Evolutionary conservation across 139 green algal genomes (phyloP).

Genomic region (Coccomyxa sp.): DNA sequence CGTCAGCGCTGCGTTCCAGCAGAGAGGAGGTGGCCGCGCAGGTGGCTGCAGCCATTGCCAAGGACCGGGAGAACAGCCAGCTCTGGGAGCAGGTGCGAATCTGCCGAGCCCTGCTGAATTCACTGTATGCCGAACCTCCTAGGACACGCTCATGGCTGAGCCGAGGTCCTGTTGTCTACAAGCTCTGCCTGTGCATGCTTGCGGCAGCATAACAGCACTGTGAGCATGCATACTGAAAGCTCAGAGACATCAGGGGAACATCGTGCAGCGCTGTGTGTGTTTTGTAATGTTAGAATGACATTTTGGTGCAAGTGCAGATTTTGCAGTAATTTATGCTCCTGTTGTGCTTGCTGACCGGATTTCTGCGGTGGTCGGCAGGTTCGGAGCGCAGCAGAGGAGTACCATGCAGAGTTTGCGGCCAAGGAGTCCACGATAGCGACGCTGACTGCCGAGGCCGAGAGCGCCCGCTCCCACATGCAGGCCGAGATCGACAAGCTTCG

Average conservation of each 20-base stretch:
- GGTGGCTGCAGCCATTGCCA: conserved; percentile 15
- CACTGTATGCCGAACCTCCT: background rate
- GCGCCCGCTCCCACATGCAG: conserved; percentile 11
- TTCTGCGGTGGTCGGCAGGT: conserved; percentile 13
- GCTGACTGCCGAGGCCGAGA: conserved; percentile 18
- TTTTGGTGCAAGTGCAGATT: too few relatives aligned
- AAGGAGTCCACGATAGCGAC: conserved; percentile 27
- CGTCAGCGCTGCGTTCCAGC: conserved; percentile 5
- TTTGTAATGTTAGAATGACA: too few relatives aligned
- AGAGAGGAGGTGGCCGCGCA: conserved; percentile 18
- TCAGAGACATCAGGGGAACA: too few relatives aligned
- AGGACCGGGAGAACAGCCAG: conserved; percentile 31
- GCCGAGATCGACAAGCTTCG: conserved; percentile 24
- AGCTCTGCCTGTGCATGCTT: too few relatives aligned
- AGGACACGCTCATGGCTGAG: background rate
- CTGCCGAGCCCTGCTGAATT: background rate
- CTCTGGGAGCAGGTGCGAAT: conserved; percentile 30
- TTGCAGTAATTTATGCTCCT: background rate
- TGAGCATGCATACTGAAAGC: too few relatives aligned
- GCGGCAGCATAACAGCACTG: too few relatives aligned
- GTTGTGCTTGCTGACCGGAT: background rate
- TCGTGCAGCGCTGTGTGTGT: too few relatives aligned
- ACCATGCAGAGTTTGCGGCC: conserved; percentile 24
- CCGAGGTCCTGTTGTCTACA: too few relatives aligned
- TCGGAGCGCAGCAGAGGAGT: conserved; percentile 23